Percentiles rank a stretch among this genome's conserved stretches.
These are phyloP conservation scores for Suillus brevipes DNA, from an alignment of 768 basidiomycete genomes.

Conservation along the genomic window DNA sequence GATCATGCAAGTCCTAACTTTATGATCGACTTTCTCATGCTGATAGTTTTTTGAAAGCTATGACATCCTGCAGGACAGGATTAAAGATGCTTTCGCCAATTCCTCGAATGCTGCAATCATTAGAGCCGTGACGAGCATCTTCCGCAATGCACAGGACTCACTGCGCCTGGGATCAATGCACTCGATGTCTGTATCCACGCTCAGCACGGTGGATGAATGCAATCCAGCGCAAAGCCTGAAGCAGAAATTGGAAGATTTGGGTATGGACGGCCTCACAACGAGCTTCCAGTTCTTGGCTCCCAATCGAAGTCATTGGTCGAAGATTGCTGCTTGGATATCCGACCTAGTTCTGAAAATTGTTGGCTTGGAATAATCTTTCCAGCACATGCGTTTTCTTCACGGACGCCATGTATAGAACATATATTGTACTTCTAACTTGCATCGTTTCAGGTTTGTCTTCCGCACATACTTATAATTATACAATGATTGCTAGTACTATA, in stretches of 20 bases:
- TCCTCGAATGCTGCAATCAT: slow-evolving; percentile 74
- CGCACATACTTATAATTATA: slow-evolving; percentile 15
- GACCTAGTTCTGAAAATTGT: slow-evolving; percentile 55
- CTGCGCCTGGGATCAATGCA: slow-evolving; percentile 41
- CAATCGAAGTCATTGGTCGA: slow-evolving; percentile 53
- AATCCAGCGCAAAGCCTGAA: slow-evolving; percentile 44
- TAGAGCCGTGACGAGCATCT: slow-evolving; percentile 70
- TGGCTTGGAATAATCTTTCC: slow-evolving; percentile 29
- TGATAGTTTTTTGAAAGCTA: slow-evolving; percentile 46
- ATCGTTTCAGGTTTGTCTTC: slow-evolving; percentile 4
- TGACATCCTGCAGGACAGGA: slow-evolving; percentile 71
- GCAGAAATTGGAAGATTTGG: slow-evolving; percentile 61
- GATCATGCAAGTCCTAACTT: slow-evolving; percentile 58
- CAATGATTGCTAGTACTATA: slow-evolving; percentile 1
- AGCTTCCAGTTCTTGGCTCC: slow-evolving; percentile 70
- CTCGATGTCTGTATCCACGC: slow-evolving; percentile 59
- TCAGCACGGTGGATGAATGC: slow-evolving; percentile 62
- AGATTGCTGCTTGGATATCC: slow-evolving; percentile 77
- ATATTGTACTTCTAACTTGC: slow-evolving; percentile 15
- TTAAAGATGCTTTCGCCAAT: slow-evolving; percentile 69
- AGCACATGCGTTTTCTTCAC: slow-evolving; percentile 9
- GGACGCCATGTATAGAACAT: slow-evolving; percentile 19
- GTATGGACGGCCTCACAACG: slow-evolving; percentile 74
- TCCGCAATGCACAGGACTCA: slow-evolving; percentile 65
- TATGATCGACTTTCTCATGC: slow-evolving; percentile 5